Base-by-base conservation (phyloP, 2,329 filamentous ascomycete genomes). In the Ceratocystis alfenasii region DNA sequence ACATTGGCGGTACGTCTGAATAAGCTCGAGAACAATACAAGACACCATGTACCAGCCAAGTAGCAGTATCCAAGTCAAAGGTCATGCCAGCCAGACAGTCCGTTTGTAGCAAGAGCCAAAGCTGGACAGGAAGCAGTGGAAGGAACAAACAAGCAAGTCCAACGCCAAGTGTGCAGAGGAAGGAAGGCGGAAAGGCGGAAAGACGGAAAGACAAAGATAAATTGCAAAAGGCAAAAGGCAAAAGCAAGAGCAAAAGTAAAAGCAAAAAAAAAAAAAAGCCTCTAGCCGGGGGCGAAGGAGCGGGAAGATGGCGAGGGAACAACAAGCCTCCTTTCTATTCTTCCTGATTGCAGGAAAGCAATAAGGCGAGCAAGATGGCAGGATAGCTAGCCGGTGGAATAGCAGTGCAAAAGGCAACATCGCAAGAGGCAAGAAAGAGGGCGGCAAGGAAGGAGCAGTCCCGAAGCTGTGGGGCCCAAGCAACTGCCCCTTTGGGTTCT, bases 161-260 rank as follows among this genome's bases (percentile, higher is more conserved):
- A 41, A 41, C 36, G 36, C 12, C 36, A 15, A 41, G 10, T 4
- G 8, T 12, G 36, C 36, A 41, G 36, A 33, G 36, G 36, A 41
- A 12, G 36, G 36, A 12, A 3, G 10, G 36, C 10, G 10, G 33
- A 36, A 36, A 10, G 33, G 30, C 30, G 22, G 22, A 45, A 61
- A 46, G 15, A 45, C 30, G 22, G 22, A 45, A 61, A 46, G 15
- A 2, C 28, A 46, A 63, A 65, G 62, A 62, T 44, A 63, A 63
- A 63, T 48, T 17, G 62, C 41, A 22, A 46, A 45, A 48, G 63
- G 45, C 50, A 60, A 62, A 45, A 64, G 44, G 7, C 22, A 30
- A 60, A 28, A 46, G 15, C 10, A 45, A 57, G 45, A 33, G 20
- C 5, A 44, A 59, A 36, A 20, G 10, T 4, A 4, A 41, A 12